Percentiles rank a stretch among this genome's conserved stretches.
Conservation (phyloP, 169 alveolate species). For the Plasmodium falciparum region DNA sequence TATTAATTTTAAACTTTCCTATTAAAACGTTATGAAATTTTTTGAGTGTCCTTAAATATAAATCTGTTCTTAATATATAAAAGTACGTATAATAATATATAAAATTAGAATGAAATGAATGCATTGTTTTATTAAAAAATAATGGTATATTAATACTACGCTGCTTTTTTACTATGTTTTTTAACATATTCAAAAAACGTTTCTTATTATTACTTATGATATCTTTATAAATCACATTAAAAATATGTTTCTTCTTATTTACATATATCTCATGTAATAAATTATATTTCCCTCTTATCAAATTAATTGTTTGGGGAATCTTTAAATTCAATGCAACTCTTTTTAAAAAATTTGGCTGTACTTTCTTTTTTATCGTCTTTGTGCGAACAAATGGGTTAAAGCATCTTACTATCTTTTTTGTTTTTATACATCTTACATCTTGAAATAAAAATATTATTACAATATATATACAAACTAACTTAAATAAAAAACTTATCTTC, state of each 20-base stretch:
- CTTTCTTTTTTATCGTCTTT: not conserved
- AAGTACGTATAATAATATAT: constrained; percentile 25
- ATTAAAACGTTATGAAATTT: constrained; percentile 17
- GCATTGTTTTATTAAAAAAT: constrained; percentile 19
- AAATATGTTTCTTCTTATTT: constrained; percentile 46
- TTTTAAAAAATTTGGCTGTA: not conserved
- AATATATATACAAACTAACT: no score
- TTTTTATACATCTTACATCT: no score
- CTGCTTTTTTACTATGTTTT: constrained; percentile 50
- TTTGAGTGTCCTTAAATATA: constrained; percentile 3
- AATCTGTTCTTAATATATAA: constrained; percentile 16
- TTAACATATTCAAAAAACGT: constrained; percentile 1
- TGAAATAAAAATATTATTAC: no score
- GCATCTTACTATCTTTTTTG: no score
- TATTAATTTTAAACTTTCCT: constrained; percentile 12
- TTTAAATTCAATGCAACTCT: constrained; percentile 11
- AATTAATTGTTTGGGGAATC: constrained; percentile 13
- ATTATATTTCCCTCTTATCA: not conserved
- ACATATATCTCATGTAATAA: constrained; percentile 20
- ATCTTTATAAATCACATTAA: constrained; percentile 33
- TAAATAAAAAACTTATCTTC: no score
- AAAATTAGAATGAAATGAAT: constrained; percentile 33
- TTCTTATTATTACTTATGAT: constrained; percentile 39
- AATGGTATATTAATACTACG: constrained; percentile 17
- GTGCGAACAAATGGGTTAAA: no score